A percentile compares a stretch with the other conserved stretches of the same genome.
Conservation (phyloP, 2,329 filamentous ascomycete genomes). For the Colletotrichum sojae region DNA sequence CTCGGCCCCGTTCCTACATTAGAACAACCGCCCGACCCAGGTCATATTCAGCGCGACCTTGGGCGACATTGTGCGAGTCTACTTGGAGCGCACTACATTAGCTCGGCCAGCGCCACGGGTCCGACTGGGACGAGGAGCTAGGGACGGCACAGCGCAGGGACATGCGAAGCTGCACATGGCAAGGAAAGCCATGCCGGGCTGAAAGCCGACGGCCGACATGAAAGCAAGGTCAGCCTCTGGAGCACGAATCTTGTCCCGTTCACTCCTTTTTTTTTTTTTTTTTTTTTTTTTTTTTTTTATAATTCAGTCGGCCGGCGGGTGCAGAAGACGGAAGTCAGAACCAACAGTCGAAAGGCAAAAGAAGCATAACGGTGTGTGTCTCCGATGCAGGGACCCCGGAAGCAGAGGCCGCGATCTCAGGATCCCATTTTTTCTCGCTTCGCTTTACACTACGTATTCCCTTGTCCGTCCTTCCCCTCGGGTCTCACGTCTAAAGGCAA, state of each 20-base stretch:
- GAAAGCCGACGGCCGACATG: conserved; percentile 20
- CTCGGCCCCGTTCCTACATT: conserved; percentile 39
- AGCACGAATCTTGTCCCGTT: background rate
- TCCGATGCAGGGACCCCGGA: conserved; percentile 33
- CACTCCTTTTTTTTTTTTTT: background rate
- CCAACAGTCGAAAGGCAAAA: conserved; percentile 12
- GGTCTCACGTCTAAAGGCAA: conserved; percentile 6
- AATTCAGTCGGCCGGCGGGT: background rate
- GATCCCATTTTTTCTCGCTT: conserved; percentile 19
- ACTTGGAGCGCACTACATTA: conserved; percentile 18
- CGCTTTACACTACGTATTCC: background rate
- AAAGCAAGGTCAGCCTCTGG: background rate
- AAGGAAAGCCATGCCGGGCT: conserved; percentile 8
- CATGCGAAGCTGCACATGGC: conserved; percentile 22
- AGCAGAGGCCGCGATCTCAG: conserved; percentile 3
- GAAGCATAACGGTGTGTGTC: conserved; percentile 18
- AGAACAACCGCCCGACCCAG: conserved; percentile 30
- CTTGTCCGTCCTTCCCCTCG: conserved; percentile 8
- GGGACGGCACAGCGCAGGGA: conserved; percentile 18
- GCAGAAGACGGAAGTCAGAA: background rate
- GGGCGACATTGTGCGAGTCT: conserved; percentile 10
- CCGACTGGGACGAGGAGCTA: conserved; percentile 12
- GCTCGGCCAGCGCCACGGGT: conserved; percentile 35
- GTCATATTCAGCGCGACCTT: conserved; percentile 15
- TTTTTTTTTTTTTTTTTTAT: no score